A percentile compares a stretch with the other conserved stretches of the same genome.
phyloP scores from a whole-genome alignment of 1,139 yeast genomes.

The Pichia sp. region DNA sequence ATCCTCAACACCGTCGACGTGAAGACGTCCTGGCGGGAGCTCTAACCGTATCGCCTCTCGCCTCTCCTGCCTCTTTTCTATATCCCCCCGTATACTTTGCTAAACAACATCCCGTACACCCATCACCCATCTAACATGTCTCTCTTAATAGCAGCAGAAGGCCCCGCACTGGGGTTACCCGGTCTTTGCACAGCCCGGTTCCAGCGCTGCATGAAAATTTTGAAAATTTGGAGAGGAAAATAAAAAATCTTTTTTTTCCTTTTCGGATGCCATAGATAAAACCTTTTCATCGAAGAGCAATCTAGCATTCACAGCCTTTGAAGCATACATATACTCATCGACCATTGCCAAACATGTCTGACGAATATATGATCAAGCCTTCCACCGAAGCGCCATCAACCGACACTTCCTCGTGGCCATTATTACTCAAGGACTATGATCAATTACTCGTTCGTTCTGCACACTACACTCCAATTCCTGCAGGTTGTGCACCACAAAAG shows the following conservation, averaged over 20 bases:
- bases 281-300: background rate
- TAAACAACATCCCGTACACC: too few relatives aligned
- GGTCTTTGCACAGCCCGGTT: background rate
- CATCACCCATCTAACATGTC: too few relatives aligned
- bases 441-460: constrained; percentile 93
- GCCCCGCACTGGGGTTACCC: constrained; percentile 1
- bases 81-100: too few relatives aligned
- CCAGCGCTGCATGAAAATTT: constrained; percentile 4
- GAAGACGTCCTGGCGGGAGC: background rate
- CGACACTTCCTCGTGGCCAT: constrained; percentile 95
- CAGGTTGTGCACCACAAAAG: constrained; percentile 92
- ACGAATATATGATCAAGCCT: constrained; percentile 73
- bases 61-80: too few relatives aligned
- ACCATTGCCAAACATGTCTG: constrained; percentile 22
- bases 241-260: background rate
- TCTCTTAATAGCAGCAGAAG: too few relatives aligned
- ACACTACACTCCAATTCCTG: constrained; percentile 95
- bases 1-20: background rate
- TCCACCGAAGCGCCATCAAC: constrained; percentile 75
- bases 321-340: background rate
- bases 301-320: background rate
- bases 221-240: background rate
- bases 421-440: constrained; percentile 90
- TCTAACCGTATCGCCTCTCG: too few relatives aligned
- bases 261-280: background rate